phyloP scores from a whole-genome alignment of 345 rosid species.

The Noccaea bulbosa region DNA sequence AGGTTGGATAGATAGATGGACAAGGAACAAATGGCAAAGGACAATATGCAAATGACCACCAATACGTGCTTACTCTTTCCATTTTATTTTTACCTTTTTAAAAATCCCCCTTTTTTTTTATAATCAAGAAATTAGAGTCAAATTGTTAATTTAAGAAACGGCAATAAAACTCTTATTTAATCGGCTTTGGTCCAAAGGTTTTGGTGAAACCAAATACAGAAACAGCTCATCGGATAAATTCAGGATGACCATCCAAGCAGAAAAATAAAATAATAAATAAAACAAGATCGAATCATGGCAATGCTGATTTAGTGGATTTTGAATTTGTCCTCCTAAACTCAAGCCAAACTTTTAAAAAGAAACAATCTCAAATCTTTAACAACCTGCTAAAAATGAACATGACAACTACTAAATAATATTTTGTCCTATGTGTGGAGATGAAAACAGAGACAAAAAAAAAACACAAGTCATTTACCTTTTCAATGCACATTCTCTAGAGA shows the following conservation, averaged over 20 bases:
- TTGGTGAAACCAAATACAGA: background rate
- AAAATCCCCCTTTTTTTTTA: background rate
- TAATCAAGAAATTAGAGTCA: background rate
- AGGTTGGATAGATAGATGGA: conserved; percentile 16
- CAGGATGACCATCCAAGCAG: too few species aligned
- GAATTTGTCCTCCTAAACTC: too few species aligned
- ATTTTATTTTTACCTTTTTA: background rate
- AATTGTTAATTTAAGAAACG: conserved; percentile 11
- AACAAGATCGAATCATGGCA: too few species aligned
- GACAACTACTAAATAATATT: too few species aligned
- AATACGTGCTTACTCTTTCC: conserved; percentile 33
- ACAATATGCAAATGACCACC: conserved; percentile 24
- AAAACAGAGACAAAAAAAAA: too few species aligned
- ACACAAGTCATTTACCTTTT: background rate
- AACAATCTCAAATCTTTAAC: too few species aligned
- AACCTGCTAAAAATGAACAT: too few species aligned
- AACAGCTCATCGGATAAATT: too few species aligned
- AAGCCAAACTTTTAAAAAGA: too few species aligned
- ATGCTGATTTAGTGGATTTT: too few species aligned
- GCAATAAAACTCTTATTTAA: background rate
- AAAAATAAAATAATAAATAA: too few species aligned
- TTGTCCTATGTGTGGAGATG: too few species aligned
- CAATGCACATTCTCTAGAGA: background rate
- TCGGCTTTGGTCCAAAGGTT: conserved; percentile 9
- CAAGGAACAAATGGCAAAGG: conserved; percentile 12